Evolutionary conservation across 257 asterid genomes (phyloP), one percentile per base, ranked within the genome.

Genomic region (Salvia splendens): DNA sequence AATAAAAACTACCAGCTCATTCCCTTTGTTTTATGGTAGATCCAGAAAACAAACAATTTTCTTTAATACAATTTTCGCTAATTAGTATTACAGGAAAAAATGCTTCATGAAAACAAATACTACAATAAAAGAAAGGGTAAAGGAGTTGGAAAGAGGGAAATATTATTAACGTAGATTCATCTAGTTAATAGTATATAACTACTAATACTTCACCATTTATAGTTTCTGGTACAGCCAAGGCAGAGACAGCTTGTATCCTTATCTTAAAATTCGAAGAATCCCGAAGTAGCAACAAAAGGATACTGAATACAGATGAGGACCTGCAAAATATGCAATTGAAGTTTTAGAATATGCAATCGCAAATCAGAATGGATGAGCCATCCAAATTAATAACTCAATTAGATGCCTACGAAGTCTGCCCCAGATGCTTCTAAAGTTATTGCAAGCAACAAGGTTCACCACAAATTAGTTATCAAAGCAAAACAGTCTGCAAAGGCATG

Each of bases 181-280:
- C 30, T 53, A 36, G 57, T 61, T 48, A 51, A 45, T 20, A 20
- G 24, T 30, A 40, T 53, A 67, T 62, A 75, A 69, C 24, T 24
- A 73, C 33, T 50, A 68, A 11, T 60, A 75, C 56, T 12, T 81
- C 78, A 92, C 96, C 97, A 65, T 79, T 72, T 74, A 84, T 76
- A 74, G 82, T 79, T 75, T 78, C 89, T 70, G 97, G 98, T 68
- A 86, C 98, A 87, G 97, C 87, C 88, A 92, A 82, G 73, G 98
- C 98, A 79, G 96, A 93, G 54, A 93, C 92, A 64, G 97, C 98
- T 81, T 92, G 98, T 83, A 92, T 89, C 88, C 95, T 77, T 79
- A 89, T 92, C 85, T 92, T 92, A 68, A 87, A 92, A 80, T 92
- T 92, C 68, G 93, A 76, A 70, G 98, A 92, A 80, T 92, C 95